A percentile compares a stretch with the other conserved stretches of the same genome.
Evolutionary conservation across 2,329 filamentous ascomycete species (phyloP).

Genomic region (Rutstroemia sp.): DNA sequence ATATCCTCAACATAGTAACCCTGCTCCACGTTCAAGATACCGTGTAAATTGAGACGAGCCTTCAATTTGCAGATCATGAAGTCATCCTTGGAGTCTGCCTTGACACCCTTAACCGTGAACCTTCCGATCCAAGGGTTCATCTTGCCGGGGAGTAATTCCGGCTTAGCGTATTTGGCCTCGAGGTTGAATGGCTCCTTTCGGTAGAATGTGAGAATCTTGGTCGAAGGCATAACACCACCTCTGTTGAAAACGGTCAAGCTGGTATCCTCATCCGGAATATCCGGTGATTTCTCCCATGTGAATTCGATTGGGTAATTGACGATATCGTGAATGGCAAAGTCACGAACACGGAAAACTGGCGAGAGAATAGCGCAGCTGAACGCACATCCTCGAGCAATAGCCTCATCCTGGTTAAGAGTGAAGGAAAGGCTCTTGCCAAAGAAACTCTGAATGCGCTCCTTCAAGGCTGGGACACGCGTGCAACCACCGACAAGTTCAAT

Average conservation of each 20-base stretch:
- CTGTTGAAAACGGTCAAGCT: conserved; percentile 96
- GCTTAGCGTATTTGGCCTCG: conserved; percentile 87
- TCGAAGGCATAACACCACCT: conserved; percentile 94
- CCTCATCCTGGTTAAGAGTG: conserved; percentile 98
- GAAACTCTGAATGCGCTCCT: conserved; percentile 81
- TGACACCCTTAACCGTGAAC: conserved; percentile 96
- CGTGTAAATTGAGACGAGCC: conserved; percentile 92
- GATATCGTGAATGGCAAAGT: conserved; percentile 96
- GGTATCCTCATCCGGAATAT: conserved; percentile 98
- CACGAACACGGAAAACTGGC: conserved; percentile 94
- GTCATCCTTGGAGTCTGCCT: conserved; percentile 86
- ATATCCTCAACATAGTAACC: conserved; percentile 98
- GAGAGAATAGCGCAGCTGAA: conserved; percentile 98
- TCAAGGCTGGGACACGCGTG: conserved; percentile 87
- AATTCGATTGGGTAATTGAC: conserved; percentile 98
- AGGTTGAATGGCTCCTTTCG: conserved; percentile 95
- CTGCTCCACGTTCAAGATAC: conserved; percentile 90
- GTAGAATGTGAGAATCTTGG: conserved; percentile 99
- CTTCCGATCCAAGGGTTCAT: conserved; percentile 91
- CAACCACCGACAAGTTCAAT: conserved; percentile 93
- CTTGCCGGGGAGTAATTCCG: conserved; percentile 81
- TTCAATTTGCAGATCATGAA: conserved; percentile 99
- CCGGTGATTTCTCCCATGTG: conserved; percentile 95
- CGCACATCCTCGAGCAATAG: conserved; percentile 87
- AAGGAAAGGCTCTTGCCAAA: conserved; percentile 91